Evolutionary conservation across 495 filamentous ascomycete genomes (phyloP).

Genomic region (Tuber brumale): DNA sequence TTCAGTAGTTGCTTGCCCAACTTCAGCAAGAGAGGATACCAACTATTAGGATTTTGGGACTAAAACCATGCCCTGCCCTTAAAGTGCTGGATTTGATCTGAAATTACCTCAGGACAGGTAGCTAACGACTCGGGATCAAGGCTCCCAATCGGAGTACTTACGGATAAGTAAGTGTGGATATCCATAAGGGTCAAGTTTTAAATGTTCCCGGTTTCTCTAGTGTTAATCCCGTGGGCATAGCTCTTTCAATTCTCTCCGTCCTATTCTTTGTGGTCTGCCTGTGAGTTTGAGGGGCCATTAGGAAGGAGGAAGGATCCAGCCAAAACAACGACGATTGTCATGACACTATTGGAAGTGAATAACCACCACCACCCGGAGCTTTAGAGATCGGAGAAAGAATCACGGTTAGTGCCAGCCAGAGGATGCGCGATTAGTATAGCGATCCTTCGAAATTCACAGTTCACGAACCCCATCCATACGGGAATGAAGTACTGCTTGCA

Average conservation of each 20-base stretch:
- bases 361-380: constrained; percentile 18
- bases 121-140: background rate
- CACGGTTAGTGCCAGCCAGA: background rate
- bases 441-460: too few relatives aligned
- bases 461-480: too few relatives aligned
- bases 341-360: constrained; percentile 13
- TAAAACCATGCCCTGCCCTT: background rate
- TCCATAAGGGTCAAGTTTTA: constrained; percentile 17
- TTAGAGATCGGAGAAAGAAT: background rate
- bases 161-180: constrained; percentile 6
- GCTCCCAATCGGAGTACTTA: background rate
- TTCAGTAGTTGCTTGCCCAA: background rate
- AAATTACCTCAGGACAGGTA: background rate
- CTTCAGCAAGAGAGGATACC: constrained; percentile 14
- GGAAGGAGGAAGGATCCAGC: constrained; percentile 15
- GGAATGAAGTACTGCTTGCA: too few relatives aligned
- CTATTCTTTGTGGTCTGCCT: constrained; percentile 1
- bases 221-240: background rate
- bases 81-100: background rate
- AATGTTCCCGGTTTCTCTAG: background rate
- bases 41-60: constrained; percentile 13
- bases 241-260: constrained; percentile 9
- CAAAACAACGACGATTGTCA: constrained; percentile 16
- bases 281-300: constrained; percentile 1
- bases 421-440: too few relatives aligned